A percentile compares a stretch with the other conserved stretches of the same genome.
These are phyloP conservation scores for Penicillium steckii DNA, from an alignment of 495 filamentous ascomycete species.

Conservation along the genomic window DNA sequence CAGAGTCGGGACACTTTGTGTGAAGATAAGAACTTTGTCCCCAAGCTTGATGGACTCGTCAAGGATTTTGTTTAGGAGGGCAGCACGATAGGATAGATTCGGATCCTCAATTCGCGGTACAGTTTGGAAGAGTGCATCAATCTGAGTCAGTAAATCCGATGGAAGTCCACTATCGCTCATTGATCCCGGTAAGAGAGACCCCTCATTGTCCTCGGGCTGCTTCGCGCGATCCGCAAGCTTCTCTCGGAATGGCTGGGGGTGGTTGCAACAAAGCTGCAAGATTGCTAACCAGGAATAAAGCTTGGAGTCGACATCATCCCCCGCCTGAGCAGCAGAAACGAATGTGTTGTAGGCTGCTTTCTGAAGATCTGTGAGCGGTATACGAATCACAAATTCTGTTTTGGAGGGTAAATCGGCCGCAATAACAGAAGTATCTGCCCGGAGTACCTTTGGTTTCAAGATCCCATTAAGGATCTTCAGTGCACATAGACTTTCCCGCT, in stretches of 20 bases:
- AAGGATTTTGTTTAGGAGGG: slow-evolving; percentile 65
- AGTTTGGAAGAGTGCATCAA: slow-evolving; percentile 27
- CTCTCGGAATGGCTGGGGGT: slow-evolving; percentile 64
- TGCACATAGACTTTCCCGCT: slow-evolving; percentile 59
- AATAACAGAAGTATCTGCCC: slow-evolving; percentile 68
- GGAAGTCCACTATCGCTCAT: slow-evolving; percentile 33
- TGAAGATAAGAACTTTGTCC: slow-evolving; percentile 79
- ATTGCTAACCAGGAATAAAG: slow-evolving; percentile 53
- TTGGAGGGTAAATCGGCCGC: slow-evolving; percentile 65
- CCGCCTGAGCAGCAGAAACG: slow-evolving; percentile 26
- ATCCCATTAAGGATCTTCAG: slow-evolving; percentile 68
- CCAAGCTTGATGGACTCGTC: slow-evolving; percentile 52
- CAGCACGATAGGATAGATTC: slow-evolving; percentile 61
- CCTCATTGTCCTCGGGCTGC: neutral
- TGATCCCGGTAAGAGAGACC: slow-evolving; percentile 18
- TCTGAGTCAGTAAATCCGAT: slow-evolving; percentile 18
- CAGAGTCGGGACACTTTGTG: slow-evolving; percentile 67
- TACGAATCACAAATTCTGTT: slow-evolving; percentile 74
- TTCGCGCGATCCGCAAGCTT: slow-evolving; percentile 42
- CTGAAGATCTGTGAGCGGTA: slow-evolving; percentile 70
- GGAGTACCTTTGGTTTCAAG: slow-evolving; percentile 75
- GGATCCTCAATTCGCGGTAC: slow-evolving; percentile 34
- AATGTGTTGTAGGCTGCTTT: slow-evolving; percentile 60
- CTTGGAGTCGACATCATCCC: slow-evolving; percentile 14
- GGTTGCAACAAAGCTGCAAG: slow-evolving; percentile 70